Conservation (phyloP, 2,329 filamentous ascomycete species). For the Sordariomycetes sp. region DNA sequence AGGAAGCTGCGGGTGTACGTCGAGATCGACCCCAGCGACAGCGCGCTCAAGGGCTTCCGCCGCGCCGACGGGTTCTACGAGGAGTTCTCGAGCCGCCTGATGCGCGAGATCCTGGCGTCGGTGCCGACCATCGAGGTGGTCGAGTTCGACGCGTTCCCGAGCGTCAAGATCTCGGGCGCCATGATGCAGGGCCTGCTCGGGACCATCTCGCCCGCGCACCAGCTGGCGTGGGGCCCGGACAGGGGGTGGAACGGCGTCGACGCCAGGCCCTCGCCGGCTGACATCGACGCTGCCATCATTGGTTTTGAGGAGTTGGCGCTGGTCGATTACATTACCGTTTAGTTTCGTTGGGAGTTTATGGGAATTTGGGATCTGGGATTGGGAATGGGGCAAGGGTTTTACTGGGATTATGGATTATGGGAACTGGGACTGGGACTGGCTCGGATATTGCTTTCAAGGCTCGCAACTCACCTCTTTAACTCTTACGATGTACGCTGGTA, state of each 20-base stretch:
- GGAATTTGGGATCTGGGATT: neutral
- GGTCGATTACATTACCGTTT: neutral
- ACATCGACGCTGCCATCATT: neutral
- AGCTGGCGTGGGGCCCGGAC: constrained; percentile 57
- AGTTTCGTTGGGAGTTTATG: neutral
- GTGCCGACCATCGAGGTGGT: constrained; percentile 46
- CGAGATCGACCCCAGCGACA: constrained; percentile 60
- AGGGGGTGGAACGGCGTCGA: constrained; percentile 51
- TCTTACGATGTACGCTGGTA: neutral
- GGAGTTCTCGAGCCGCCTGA: constrained; percentile 46
- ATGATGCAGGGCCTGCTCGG: constrained; percentile 53
- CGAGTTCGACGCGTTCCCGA: constrained; percentile 59
- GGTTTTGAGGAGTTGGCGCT: constrained; percentile 1
- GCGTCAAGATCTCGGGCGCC: constrained; percentile 53
- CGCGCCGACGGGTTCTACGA: constrained; percentile 60
- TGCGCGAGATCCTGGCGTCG: constrained; percentile 44
- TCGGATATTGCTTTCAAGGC: neutral
- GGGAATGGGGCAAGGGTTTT: neutral
- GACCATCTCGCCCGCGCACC: constrained; percentile 35
- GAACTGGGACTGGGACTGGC: neutral
- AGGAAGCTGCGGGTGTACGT: constrained; percentile 56
- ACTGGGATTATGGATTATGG: neutral
- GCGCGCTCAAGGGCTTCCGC: constrained; percentile 57
- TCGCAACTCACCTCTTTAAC: neutral
- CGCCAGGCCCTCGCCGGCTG: constrained; percentile 4